Conservation (phyloP, 2,329 filamentous ascomycete species). For the Cladosporium sp. region DNA sequence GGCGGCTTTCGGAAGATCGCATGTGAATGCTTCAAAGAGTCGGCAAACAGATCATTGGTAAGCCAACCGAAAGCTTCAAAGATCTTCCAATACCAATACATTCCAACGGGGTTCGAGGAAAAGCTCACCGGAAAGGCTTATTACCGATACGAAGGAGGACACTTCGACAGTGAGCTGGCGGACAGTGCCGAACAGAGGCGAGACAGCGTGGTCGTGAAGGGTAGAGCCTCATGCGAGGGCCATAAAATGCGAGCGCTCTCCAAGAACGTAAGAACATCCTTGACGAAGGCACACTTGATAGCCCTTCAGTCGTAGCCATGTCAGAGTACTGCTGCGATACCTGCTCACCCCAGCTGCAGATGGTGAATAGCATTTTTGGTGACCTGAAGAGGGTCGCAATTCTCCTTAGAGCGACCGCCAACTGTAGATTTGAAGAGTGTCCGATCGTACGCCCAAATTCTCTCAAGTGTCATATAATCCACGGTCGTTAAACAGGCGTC, state of each 20-base stretch:
- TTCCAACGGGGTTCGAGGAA: too few relatives aligned
- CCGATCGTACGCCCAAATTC: not conserved
- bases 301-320: not conserved
- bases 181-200: not conserved
- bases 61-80: too few relatives aligned
- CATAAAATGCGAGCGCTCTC: not conserved
- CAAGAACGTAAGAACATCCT: not conserved
- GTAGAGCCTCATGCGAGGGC: not conserved
- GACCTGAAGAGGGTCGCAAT: not conserved
- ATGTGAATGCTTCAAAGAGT: too few relatives aligned
- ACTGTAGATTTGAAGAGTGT: not conserved
- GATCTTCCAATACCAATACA: too few relatives aligned
- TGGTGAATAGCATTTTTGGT: not conserved
- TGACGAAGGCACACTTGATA: not conserved
- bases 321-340: not conserved
- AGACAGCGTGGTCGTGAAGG: too few relatives aligned
- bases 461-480: not conserved
- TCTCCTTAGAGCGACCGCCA: not conserved
- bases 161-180: too few relatives aligned
- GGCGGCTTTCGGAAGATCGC: too few relatives aligned
- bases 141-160: too few relatives aligned
- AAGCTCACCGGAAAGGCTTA: too few relatives aligned
- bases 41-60: too few relatives aligned
- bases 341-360: not conserved
- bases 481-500: not conserved